A percentile compares a stretch with the other conserved stretches of the same genome.
Conservation (phyloP, 179 eudicot species). For the Silene noctiflora region DNA sequence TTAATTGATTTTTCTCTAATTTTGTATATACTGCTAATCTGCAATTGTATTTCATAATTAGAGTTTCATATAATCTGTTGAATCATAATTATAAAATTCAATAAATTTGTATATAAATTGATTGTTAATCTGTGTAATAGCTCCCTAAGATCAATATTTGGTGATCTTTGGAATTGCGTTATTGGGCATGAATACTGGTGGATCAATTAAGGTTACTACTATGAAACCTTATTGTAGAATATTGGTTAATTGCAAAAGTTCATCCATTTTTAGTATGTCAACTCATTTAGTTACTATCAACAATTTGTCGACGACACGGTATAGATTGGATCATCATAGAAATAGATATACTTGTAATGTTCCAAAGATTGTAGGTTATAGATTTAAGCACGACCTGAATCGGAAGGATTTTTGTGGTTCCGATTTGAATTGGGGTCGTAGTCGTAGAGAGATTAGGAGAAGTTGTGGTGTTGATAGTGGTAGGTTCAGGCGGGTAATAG, state of each 20-base stretch:
- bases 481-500: not conserved
- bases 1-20: not conserved
- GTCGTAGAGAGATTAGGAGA: conserved; percentile 9
- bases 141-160: not conserved
- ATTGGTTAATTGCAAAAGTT: conserved; percentile 23
- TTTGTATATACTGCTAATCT: conserved; percentile 8
- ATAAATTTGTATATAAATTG: conserved; percentile 17
- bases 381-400: conserved; percentile 10
- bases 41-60: not conserved
- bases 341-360: conserved; percentile 18
- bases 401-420: conserved; percentile 26
- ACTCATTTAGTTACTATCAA: not conserved
- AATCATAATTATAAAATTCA: conserved; percentile 25
- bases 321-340: conserved; percentile 2
- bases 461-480: conserved; percentile 11
- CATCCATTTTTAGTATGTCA: conserved; percentile 21
- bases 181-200: conserved; percentile 26
- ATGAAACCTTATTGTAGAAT: conserved; percentile 36
- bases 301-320: conserved; percentile 13
- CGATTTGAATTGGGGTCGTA: conserved; percentile 20
- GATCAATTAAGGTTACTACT: conserved; percentile 22
- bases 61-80: conserved; percentile 24
- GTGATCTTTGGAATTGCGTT: conserved; percentile 8
- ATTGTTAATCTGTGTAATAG: conserved; percentile 7
- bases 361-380: conserved; percentile 14